Percentiles rank a stretch among this genome's conserved stretches.
Evolutionary conservation across 108 stramenopile species (phyloP).

Genomic region (Discostella stelligeroides): DNA sequence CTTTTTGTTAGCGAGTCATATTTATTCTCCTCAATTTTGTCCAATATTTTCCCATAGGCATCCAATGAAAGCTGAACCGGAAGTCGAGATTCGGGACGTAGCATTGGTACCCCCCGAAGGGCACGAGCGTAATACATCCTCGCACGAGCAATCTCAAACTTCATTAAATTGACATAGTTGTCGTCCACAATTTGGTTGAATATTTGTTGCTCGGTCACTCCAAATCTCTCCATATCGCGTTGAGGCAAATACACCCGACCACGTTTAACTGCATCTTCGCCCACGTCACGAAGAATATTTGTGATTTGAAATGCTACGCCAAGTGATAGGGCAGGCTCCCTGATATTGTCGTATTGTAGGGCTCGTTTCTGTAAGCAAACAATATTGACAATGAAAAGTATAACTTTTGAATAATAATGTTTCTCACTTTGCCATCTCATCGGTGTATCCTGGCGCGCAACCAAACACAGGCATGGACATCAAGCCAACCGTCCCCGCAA

Average conservation of each 20-base stretch:
- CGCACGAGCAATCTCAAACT: conserved; percentile 93
- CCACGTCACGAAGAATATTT: conserved; percentile 97
- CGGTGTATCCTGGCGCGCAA: conserved; percentile 75
- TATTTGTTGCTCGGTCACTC: conserved; percentile 92
- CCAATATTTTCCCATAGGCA: conserved; percentile 93
- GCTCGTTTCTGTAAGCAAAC: not conserved
- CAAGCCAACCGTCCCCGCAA: conserved; percentile 96
- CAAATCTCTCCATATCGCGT: conserved; percentile 89
- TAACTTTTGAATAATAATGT: conserved; percentile 1
- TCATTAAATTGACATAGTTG: conserved; percentile 92
- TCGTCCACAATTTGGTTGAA: conserved; percentile 86
- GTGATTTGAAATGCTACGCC: conserved; percentile 99
- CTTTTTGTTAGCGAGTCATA: conserved; percentile 94
- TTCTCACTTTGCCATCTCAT: conserved; percentile 85
- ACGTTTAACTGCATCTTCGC: conserved; percentile 92
- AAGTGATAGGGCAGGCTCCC: conserved; percentile 92
- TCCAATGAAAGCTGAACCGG: conserved; percentile 93
- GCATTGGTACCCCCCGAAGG: conserved; percentile 91
- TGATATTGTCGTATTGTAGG: conserved; percentile 19
- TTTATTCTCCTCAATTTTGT: conserved; percentile 92
- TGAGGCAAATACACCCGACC: conserved; percentile 94
- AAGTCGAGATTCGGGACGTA: conserved; percentile 82
- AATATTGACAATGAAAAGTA: not conserved
- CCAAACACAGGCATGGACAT: conserved; percentile 97
- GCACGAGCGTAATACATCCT: conserved; percentile 94